Conservation (phyloP, 2,329 filamentous ascomycete species). For the Aspergillus fischeri region DNA sequence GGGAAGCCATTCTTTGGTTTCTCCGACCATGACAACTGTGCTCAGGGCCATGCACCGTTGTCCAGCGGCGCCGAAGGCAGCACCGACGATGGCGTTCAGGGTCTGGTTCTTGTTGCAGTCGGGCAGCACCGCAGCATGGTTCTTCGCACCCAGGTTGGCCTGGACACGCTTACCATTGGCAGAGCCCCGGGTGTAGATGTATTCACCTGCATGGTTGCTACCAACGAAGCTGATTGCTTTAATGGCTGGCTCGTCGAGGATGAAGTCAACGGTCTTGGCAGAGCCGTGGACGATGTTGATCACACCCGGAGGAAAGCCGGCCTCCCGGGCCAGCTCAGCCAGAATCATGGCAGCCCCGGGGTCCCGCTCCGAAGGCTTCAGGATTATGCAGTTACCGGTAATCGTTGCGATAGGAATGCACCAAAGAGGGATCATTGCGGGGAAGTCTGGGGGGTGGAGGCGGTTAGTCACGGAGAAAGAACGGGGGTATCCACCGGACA, state of each 20-base stretch:
- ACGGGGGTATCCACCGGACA: not conserved
- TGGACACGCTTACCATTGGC: slow-evolving; percentile 67
- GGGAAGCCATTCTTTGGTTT: slow-evolving; percentile 61
- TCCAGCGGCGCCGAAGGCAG: slow-evolving; percentile 65
- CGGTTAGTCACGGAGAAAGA: slow-evolving; percentile 16
- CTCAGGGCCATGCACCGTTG: slow-evolving; percentile 68
- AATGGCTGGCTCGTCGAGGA: slow-evolving; percentile 64
- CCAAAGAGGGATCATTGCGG: slow-evolving; percentile 68
- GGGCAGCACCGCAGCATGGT: slow-evolving; percentile 63
- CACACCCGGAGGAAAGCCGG: slow-evolving; percentile 62
- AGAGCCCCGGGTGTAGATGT: slow-evolving; percentile 64
- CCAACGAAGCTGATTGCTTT: slow-evolving; percentile 68
- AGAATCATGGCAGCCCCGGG: slow-evolving; percentile 64
- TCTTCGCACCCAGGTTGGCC: slow-evolving; percentile 67
- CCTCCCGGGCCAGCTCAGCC: slow-evolving; percentile 59
- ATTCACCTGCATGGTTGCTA: slow-evolving; percentile 65
- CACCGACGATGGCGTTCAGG: slow-evolving; percentile 62
- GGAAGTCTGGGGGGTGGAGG: slow-evolving; percentile 50
- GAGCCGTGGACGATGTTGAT: slow-evolving; percentile 65
- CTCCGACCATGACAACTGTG: slow-evolving; percentile 61
- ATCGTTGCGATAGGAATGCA: slow-evolving; percentile 61
- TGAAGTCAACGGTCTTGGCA: slow-evolving; percentile 64
- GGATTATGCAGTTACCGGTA: slow-evolving; percentile 61
- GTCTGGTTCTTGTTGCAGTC: slow-evolving; percentile 68
- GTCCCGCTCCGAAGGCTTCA: slow-evolving; percentile 65